Percentiles rank a stretch among this genome's conserved stretches.
phyloP scores from a whole-genome alignment of 345 rosid species.

The Pugionium dolabratum region DNA sequence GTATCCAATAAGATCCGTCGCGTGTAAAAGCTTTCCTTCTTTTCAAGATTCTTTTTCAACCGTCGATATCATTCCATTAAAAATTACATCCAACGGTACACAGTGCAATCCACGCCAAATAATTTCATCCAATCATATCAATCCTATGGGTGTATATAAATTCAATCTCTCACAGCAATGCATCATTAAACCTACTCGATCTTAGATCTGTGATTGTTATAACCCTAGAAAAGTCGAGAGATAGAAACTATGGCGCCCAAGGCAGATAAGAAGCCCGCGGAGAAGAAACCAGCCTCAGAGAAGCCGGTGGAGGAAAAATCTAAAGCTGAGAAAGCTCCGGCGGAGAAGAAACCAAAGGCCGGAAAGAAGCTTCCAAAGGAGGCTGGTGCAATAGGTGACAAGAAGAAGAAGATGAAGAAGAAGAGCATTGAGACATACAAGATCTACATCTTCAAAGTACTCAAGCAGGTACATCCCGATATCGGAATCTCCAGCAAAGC shows the following conservation, averaged over 20 bases:
- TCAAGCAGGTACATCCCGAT: slow-evolving; percentile 64
- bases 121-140: slow-evolving; percentile 22
- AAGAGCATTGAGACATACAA: slow-evolving; percentile 80
- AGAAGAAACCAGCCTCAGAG: slow-evolving; percentile 68
- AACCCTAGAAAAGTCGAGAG: slow-evolving; percentile 10
- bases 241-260: slow-evolving; percentile 36
- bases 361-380: slow-evolving; percentile 85
- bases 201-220: not conserved
- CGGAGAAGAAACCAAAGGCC: slow-evolving; percentile 88
- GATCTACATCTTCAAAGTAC: slow-evolving; percentile 79
- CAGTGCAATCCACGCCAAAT: slow-evolving; percentile 12
- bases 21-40: slow-evolving; percentile 13
- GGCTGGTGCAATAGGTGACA: slow-evolving; percentile 54
- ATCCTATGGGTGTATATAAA: slow-evolving; percentile 13
- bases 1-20: slow-evolving; percentile 8
- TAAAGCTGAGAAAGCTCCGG: slow-evolving; percentile 77
- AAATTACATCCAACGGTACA: slow-evolving; percentile 28
- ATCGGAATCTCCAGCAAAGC: slow-evolving; percentile 71
- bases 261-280: slow-evolving; percentile 76
- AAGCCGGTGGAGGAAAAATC: slow-evolving; percentile 72
- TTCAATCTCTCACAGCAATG: not conserved
- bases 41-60: slow-evolving; percentile 1
- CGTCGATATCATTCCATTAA: slow-evolving; percentile 23
- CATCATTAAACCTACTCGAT: not conserved
- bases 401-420: slow-evolving; percentile 73